These are phyloP conservation scores for Striga asiatica DNA, from an alignment of 257 asterid species.

Conservation along the genomic window DNA sequence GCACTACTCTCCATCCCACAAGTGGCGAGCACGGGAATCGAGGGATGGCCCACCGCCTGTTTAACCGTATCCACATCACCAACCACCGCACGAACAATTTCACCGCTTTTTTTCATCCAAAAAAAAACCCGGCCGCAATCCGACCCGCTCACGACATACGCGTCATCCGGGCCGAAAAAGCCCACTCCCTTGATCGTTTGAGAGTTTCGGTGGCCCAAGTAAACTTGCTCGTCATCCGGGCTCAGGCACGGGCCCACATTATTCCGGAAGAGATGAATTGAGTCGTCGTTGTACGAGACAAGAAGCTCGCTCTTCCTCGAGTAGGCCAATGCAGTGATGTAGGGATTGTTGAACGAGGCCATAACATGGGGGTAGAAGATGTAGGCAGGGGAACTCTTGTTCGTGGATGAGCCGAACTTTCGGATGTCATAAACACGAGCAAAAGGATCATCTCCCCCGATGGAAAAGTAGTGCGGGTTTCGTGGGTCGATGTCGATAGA, in stretches of 20 bases:
- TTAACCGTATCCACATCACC: slow-evolving; percentile 72
- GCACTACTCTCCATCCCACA: slow-evolving; percentile 59
- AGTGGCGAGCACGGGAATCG: slow-evolving; percentile 56
- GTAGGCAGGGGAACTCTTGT: slow-evolving; percentile 34
- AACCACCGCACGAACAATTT: slow-evolving; percentile 52
- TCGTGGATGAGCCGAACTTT: slow-evolving; percentile 32
- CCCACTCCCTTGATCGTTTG: slow-evolving; percentile 62
- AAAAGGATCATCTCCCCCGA: slow-evolving; percentile 63
- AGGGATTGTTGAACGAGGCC: not conserved
- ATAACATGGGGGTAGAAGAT: slow-evolving; percentile 34
- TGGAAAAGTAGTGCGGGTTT: slow-evolving; percentile 63
- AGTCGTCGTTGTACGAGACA: slow-evolving; percentile 60
- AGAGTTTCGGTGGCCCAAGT: slow-evolving; percentile 60
- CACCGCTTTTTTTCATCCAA: slow-evolving; percentile 62
- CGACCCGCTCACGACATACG: slow-evolving; percentile 64
- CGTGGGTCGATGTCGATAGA: slow-evolving; percentile 62
- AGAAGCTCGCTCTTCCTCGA: slow-evolving; percentile 65
- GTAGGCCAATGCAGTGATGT: slow-evolving; percentile 60
- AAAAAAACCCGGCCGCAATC: slow-evolving; percentile 78
- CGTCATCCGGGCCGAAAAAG: slow-evolving; percentile 67
- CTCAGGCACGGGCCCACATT: too few relatives aligned
- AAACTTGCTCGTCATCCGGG: slow-evolving; percentile 42
- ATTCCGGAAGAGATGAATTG: slow-evolving; percentile 58
- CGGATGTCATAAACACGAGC: slow-evolving; percentile 74
- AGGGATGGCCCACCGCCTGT: slow-evolving; percentile 57